Base-by-base conservation (phyloP, 805 yeast genomes). In the Kazachstania psychrophila region DNA sequence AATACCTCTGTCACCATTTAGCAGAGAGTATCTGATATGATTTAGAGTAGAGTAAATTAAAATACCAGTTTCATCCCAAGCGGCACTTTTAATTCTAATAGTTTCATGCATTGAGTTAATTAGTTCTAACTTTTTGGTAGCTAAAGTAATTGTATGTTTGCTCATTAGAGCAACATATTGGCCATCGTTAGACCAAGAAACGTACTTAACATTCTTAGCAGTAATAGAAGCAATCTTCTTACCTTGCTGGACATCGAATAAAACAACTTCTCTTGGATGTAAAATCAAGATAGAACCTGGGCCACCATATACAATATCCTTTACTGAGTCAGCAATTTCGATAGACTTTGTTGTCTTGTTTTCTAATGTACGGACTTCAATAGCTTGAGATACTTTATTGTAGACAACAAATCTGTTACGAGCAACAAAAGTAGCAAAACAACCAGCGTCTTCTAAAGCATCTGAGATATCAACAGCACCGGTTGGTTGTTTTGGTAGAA, bases 11-110 rank as follows among this genome's bases (percentile, higher is more conserved):
- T 94, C 98, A 52, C 98, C 98, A 56, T 88, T 92, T 56, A 89
- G 69, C 54, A 92, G 68, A 32, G 89, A 80, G 63, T 89, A 92
- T 65, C 89, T 92, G 64, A 94, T 81, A 61, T 92, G 99, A 65
- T 89, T 89, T 60, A 92, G 70, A 6, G 99, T 92, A 15, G 96
- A 81, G 64, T 89, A 92, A 47, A 92, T 71, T 58, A 92, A 72
- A 23, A 94, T 95, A 36, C 89, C 89, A 33, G 83, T 68, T 49
- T 87, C 96, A 60, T 92, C 97, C 96, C 96, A 92, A 14, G 95
- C 85, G 32, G 96, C 96, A 65, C 94, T 79, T 68, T 92, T 92
- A 54, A 92, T 86, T 60, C 98, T 72, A 49, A 92, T 92, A 3
- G 97, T 89, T 68, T 92, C 99, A 58, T 87, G 96, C 75, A 87